phyloP scores from a whole-genome alignment of 495 filamentous ascomycete genomes.

The Bacidia gigantensis region DNA sequence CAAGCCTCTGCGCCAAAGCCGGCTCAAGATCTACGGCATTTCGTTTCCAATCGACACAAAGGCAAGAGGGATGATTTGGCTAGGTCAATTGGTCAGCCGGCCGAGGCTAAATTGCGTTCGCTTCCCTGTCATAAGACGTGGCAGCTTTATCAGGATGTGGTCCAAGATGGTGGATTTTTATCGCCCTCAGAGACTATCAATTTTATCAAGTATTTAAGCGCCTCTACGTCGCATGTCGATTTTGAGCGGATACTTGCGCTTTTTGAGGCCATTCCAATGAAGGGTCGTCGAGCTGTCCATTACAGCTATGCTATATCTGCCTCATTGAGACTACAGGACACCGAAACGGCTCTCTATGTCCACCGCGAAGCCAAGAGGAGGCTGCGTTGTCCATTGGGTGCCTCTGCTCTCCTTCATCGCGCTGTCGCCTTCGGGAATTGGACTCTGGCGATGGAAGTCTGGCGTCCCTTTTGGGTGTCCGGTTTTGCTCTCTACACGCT shows the following conservation, averaged over 20 bases:
- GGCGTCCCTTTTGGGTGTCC: slow-evolving; percentile 9
- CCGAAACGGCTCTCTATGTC: slow-evolving; percentile 24
- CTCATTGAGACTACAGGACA: slow-evolving; percentile 19
- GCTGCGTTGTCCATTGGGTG: slow-evolving; percentile 18
- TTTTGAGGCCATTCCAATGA: slow-evolving; percentile 26
- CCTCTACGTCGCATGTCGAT: slow-evolving; percentile 25
- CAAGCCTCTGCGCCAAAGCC: not conserved
- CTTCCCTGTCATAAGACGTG: slow-evolving; percentile 21
- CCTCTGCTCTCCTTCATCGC: slow-evolving; percentile 21
- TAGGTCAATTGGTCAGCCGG: slow-evolving; percentile 9
- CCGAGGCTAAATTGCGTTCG: slow-evolving; percentile 8
- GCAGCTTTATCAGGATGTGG: slow-evolving; percentile 19
- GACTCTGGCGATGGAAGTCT: slow-evolving; percentile 15
- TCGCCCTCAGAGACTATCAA: slow-evolving; percentile 13
- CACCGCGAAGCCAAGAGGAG: slow-evolving; percentile 16
- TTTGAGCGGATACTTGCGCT: slow-evolving; percentile 27
- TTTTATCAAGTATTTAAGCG: slow-evolving; percentile 28
- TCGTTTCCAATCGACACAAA: not conserved
- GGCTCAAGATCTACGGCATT: not conserved
- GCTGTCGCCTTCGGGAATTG: slow-evolving; percentile 27
- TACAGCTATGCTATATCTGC: slow-evolving; percentile 25
- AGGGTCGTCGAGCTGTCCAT: slow-evolving; percentile 24
- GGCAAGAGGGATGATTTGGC: not conserved
- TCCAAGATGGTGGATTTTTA: slow-evolving; percentile 5
- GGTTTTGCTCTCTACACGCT: slow-evolving; percentile 4